Base-by-base conservation (phyloP, 306 rosid genomes). In the Purshia tridentata region DNA sequence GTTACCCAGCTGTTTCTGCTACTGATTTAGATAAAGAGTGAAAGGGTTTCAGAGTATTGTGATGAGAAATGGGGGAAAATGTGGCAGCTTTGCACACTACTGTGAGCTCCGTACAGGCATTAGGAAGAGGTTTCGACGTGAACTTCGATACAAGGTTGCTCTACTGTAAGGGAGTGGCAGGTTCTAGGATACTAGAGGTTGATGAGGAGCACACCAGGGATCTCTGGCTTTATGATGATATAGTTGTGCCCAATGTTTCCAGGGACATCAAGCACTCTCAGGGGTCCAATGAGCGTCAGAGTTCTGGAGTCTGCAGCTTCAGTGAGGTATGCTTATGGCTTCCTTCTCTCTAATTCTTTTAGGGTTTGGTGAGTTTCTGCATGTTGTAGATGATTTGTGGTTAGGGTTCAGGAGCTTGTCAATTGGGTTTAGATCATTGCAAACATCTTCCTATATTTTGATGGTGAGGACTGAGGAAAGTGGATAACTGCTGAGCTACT, bases 51-150 rank as follows among this genome's bases (percentile, higher is more conserved):
- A 15, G 19, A 12, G 15, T 1, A 39, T 70, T 74, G 81, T 82
- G 59, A 88, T 92, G 98, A 88, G 87, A 69, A 85, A 93, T 93
- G 98, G 98, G 69, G 81, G 89, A 84, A 80, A 91, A 75, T 80
- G 81, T 81, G 69, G 94, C 92, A 79, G 97, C 98, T 16, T 75
- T 91, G 85, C 93, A 91, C 78, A 93, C 97, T 66, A 91, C 96
- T 77, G 77, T 83, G n/a, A 85, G 84, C 84, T 86, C 96, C 78
- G 90, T 93, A 61, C 92, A 91, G 69, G 96, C 98, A 59, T 65
- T 93, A 67, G 98, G 97, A 46, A 89, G 96, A 74, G 98, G 98
- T 9, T 93, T 93, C 81, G 97, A 93, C 65, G 96, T 89, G 72
- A 91, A 91, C 77, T 93, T 81, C 60, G 98, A 93, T 85, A 86